phyloP scores from a whole-genome alignment of 202 grass and related monocot genomes.

The Panicum virgatum region DNA sequence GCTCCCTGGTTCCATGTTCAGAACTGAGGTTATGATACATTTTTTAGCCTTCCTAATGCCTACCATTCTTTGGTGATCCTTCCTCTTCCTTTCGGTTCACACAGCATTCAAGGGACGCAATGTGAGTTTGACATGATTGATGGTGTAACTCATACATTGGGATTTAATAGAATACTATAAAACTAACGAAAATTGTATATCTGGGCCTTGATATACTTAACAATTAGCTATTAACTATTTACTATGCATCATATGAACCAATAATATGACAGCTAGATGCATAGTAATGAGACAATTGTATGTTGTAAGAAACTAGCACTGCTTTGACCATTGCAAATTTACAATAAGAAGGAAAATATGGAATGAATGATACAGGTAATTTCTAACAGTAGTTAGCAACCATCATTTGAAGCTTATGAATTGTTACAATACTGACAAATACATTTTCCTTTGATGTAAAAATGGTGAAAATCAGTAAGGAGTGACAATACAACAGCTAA shows the following conservation, averaged over 20 bases:
- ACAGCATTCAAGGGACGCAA: neutral
- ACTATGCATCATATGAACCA: neutral
- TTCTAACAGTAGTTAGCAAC: neutral
- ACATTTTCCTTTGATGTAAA: neutral
- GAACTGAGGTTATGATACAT: neutral
- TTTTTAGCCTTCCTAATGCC: constrained; percentile 31
- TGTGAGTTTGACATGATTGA: neutral
- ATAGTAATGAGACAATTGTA: neutral
- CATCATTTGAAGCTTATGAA: neutral
- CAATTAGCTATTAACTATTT: neutral
- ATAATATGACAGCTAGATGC: neutral
- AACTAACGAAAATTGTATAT: neutral
- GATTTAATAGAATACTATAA: neutral
- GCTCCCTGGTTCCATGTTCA: neutral
- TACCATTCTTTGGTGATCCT: constrained; percentile 20
- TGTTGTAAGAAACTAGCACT: neutral
- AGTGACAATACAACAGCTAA: neutral
- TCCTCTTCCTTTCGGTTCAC: constrained; percentile 8
- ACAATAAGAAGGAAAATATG: neutral
- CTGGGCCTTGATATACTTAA: no score
- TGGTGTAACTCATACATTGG: neutral
- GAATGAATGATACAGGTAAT: neutral
- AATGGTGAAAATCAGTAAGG: neutral
- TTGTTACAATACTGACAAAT: neutral
- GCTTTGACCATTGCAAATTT: neutral